Percentiles rank a stretch among this genome's conserved stretches.
Conservation (phyloP, 2,329 filamentous ascomycete species). For the Fusarium domesticum region DNA sequence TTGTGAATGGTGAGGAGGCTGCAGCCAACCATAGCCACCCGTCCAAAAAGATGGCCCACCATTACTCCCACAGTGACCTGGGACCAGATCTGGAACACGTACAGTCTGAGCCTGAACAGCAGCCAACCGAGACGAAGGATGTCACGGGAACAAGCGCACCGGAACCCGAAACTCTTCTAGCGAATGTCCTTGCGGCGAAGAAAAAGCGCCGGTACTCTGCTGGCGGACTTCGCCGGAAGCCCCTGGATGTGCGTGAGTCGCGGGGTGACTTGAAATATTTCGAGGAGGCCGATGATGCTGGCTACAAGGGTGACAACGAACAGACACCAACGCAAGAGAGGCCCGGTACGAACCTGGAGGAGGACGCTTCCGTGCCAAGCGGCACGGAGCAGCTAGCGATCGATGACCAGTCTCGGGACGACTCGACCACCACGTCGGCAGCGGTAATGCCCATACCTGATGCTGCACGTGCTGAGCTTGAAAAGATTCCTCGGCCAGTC, state of each 20-base stretch:
- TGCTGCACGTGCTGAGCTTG: constrained; percentile 20
- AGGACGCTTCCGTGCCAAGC: constrained; percentile 1
- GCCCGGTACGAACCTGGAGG: constrained; percentile 3
- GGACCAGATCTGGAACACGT: constrained; percentile 28
- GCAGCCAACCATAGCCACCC: background rate
- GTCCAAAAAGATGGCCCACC: constrained; percentile 10
- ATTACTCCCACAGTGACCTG: constrained; percentile 36
- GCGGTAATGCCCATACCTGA: constrained; percentile 38
- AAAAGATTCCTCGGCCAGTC: constrained; percentile 56
- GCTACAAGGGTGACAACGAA: constrained; percentile 63
- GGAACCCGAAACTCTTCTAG: constrained; percentile 55
- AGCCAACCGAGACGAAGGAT: constrained; percentile 45
- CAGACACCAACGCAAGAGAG: constrained; percentile 7
- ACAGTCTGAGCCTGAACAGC: constrained; percentile 33
- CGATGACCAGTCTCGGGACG: constrained; percentile 33
- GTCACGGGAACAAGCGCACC: constrained; percentile 64
- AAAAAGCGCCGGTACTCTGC: constrained; percentile 79
- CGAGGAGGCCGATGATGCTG: constrained; percentile 82
- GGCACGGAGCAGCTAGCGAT: constrained; percentile 4
- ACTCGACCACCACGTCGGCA: constrained; percentile 32
- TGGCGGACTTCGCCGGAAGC: constrained; percentile 72
- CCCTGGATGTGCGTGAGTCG: constrained; percentile 66
- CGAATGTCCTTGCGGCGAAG: constrained; percentile 39
- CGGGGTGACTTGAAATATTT: constrained; percentile 84
- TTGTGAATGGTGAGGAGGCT: constrained; percentile 8